phyloP scores from a whole-genome alignment of 768 basidiomycete genomes.

The Cyclocybe cylindracea region DNA sequence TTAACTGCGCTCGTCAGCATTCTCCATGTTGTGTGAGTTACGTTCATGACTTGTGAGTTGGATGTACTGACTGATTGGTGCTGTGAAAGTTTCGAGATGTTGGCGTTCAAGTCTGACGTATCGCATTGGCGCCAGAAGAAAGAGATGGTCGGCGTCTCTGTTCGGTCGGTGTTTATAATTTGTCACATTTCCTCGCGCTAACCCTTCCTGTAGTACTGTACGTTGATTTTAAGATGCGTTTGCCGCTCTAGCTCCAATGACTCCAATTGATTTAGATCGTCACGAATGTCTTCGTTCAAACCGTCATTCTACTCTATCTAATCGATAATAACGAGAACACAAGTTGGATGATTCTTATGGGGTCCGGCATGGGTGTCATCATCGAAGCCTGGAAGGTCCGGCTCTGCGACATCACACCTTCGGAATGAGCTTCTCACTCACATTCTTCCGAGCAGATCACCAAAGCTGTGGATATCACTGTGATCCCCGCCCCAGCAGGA shows the following conservation, averaged over 20 bases:
- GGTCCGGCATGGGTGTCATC: conserved; percentile 77
- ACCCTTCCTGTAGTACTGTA: conserved; percentile 49
- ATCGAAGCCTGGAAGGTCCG: conserved; percentile 94
- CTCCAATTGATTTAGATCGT: conserved; percentile 50
- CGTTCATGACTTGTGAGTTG: not conserved
- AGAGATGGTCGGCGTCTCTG: conserved; percentile 93
- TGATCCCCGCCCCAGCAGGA: conserved; percentile 63
- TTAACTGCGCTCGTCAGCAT: conserved; percentile 84
- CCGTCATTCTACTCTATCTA: conserved; percentile 88
- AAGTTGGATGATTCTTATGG: conserved; percentile 95
- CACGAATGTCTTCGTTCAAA: conserved; percentile 93
- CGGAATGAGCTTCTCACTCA: conserved; percentile 14
- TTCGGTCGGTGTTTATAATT: conserved; percentile 56
- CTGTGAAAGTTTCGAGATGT: conserved; percentile 80
- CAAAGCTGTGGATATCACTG: conserved; percentile 85
- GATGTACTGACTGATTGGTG: not conserved
- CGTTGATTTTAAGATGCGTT: conserved; percentile 20
- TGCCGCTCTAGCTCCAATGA: not conserved
- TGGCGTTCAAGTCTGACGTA: conserved; percentile 95
- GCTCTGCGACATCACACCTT: not conserved
- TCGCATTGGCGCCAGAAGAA: conserved; percentile 94
- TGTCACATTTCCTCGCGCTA: not conserved
- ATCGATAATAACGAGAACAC: conserved; percentile 96
- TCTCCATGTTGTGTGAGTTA: conserved; percentile 80
- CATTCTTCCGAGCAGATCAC: conserved; percentile 55